Conservation (phyloP, 345 rosid species). For the Angophora floribunda region DNA sequence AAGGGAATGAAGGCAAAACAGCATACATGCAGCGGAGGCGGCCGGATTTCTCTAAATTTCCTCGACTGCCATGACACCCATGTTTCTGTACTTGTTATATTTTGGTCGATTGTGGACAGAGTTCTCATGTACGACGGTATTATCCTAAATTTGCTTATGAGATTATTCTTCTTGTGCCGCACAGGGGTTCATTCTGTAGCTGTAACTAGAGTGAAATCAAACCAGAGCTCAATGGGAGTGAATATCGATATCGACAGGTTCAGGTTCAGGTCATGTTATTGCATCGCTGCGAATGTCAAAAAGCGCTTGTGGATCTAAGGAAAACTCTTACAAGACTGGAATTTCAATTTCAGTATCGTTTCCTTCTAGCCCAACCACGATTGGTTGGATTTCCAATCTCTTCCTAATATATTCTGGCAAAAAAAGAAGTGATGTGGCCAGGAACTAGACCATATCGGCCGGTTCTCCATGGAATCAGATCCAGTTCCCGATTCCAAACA, state of each 20-base stretch:
- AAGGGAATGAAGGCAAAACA: conserved; percentile 74
- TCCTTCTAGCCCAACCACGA: not conserved
- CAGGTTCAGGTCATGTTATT: not conserved
- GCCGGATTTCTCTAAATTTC: conserved; percentile 78
- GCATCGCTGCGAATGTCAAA: not conserved
- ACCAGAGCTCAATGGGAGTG: not conserved
- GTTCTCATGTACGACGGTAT: not conserved
- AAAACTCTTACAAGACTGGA: not conserved
- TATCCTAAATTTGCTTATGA: not conserved
- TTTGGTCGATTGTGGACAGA: not conserved
- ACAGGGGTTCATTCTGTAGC: not conserved
- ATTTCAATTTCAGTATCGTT: not conserved
- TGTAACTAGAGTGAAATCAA: not conserved
- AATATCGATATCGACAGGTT: not conserved
- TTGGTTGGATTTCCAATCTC: not conserved
- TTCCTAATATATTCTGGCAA: not conserved
- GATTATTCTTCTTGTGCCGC: not conserved
- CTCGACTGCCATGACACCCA: conserved; percentile 43
- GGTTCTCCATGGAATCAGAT: too few relatives aligned
- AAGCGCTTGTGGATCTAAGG: not conserved
- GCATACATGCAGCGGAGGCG: conserved; percentile 65
- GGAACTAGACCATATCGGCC: not conserved
- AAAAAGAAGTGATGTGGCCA: not conserved
- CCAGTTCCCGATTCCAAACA: too few relatives aligned
- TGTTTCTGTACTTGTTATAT: not conserved